Percentiles rank a stretch among this genome's conserved stretches.
These are phyloP conservation scores for Lepiota brunneoincarnata DNA, from an alignment of 768 basidiomycete species.

Conservation along the genomic window DNA sequence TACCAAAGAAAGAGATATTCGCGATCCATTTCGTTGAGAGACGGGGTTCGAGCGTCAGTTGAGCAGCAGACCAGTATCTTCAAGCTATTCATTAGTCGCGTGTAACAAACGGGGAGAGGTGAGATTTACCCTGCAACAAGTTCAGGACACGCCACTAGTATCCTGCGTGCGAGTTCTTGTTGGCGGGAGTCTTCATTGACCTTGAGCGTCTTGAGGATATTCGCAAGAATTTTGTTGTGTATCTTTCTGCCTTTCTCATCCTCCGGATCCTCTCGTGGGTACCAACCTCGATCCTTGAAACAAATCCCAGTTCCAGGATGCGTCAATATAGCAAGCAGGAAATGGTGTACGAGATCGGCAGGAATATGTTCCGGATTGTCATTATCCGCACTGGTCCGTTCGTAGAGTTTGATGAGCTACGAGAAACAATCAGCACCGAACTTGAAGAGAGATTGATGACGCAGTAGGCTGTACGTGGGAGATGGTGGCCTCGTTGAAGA, in stretches of 20 bases:
- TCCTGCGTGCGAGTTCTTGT: slow-evolving; percentile 79
- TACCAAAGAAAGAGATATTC: slow-evolving; percentile 80
- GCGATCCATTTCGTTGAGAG: slow-evolving; percentile 90
- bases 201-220: slow-evolving; percentile 70
- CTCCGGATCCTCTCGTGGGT: slow-evolving; percentile 61
- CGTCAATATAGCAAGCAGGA: slow-evolving; percentile 80
- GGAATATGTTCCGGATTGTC: slow-evolving; percentile 52
- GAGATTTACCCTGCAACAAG: slow-evolving; percentile 68
- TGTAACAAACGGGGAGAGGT: neutral
- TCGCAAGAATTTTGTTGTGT: slow-evolving; percentile 81
- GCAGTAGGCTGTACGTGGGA: slow-evolving; percentile 45
- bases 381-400: slow-evolving; percentile 49
- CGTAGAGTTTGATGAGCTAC: slow-evolving; percentile 75
- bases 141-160: slow-evolving; percentile 83
- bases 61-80: slow-evolving; percentile 72
- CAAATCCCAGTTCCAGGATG: slow-evolving; percentile 83
- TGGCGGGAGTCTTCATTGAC: slow-evolving; percentile 88
- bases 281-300: slow-evolving; percentile 90
- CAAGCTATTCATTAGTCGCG: neutral
- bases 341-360: slow-evolving; percentile 83
- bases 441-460: neutral
- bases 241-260: slow-evolving; percentile 45
- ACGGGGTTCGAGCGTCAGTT: slow-evolving; percentile 79
- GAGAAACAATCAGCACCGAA: neutral
- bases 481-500: slow-evolving; percentile 69